Base-by-base conservation (phyloP, 2,329 filamentous ascomycete species). In the Diaporthe destruens region DNA sequence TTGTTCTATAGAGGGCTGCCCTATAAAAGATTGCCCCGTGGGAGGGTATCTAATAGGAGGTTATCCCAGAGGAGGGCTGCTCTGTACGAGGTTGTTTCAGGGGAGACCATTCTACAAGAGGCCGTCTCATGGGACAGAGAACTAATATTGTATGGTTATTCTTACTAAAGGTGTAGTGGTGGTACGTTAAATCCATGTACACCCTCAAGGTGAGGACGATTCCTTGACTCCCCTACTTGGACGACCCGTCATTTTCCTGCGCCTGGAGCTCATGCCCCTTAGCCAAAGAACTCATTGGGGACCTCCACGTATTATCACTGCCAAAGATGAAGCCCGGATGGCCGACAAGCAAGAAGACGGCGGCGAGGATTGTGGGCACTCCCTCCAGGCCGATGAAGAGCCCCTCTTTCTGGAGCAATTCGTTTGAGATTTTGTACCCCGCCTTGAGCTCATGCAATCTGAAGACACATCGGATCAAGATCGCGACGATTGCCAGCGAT, bases 391-490 rank as follows among this genome's bases (percentile, higher is more conserved):
- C 76, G 8, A 59, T 75, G n/a, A 77, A 77, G 57, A 76, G 59
- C 54, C 73, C 63, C 8, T 63, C 75, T 2, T 39, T 23, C n/a
- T 44, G 47, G 18, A 70, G 44, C n/a, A 36, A 75, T 20, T 76
- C 54, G 53, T 91, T 88, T 71, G 92, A 79, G 7, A 83, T 78
- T 0, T 89, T 90, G 83, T 90, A 93, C 1, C 91, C 91, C 51
- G 90, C 82, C 74, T 87, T 88, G 73, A 93, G 80, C 81, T 93
- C 91, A 12, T 89, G 89, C 54, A 92, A 89, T 69, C 91, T 86
- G 79, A 90, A 93, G 12, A 88, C 84, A 75, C 88, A 91, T 20
- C 91, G 84, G 5, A 87, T 86, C 51, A 92, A 86, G 75, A 93
- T 90, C 55, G 87, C 82, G 3, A 91, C 66, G 3, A 91, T 89